Percentiles rank a stretch among this genome's conserved stretches.
phyloP scores from a whole-genome alignment of 495 filamentous ascomycete genomes.

The Xylaria grammica region DNA sequence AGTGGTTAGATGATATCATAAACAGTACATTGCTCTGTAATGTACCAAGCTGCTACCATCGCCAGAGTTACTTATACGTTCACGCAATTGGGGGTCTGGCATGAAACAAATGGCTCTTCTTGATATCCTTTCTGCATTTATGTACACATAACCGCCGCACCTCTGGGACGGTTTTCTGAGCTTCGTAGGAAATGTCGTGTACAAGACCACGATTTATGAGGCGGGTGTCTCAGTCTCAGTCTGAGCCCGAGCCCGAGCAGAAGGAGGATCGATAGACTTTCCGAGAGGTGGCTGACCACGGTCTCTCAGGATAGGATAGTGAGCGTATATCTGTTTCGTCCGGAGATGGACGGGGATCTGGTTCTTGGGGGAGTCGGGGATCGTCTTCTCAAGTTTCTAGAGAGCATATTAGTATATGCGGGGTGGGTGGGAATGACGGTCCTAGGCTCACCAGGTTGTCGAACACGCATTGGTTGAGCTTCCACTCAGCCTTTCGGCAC shows the following conservation, averaged over 20 bases:
- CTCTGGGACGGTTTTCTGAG: background rate
- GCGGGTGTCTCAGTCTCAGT: constrained; percentile 31
- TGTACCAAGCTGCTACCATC: background rate
- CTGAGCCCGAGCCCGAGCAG: constrained; percentile 31
- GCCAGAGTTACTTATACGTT: background rate
- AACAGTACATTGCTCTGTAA: background rate
- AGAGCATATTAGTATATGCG: constrained; percentile 17
- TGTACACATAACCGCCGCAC: constrained; percentile 18
- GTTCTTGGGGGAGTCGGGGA: constrained; percentile 81
- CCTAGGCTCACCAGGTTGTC: constrained; percentile 79
- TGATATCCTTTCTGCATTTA: constrained; percentile 12
- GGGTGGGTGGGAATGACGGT: background rate
- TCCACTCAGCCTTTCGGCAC: constrained; percentile 79
- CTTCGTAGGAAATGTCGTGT: constrained; percentile 17
- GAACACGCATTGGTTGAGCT: constrained; percentile 90
- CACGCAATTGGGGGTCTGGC: background rate
- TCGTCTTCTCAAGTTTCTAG: constrained; percentile 87
- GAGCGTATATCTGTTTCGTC: constrained; percentile 76
- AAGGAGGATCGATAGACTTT: constrained; percentile 46
- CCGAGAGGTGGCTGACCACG: constrained; percentile 35
- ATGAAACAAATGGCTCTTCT: constrained; percentile 9
- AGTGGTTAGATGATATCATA: too few relatives aligned
- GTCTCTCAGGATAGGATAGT: constrained; percentile 48
- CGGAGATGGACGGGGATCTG: constrained; percentile 83
- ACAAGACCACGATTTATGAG: constrained; percentile 29